Conservation (phyloP, 768 basidiomycete species). For the Sutorius australiensis region DNA sequence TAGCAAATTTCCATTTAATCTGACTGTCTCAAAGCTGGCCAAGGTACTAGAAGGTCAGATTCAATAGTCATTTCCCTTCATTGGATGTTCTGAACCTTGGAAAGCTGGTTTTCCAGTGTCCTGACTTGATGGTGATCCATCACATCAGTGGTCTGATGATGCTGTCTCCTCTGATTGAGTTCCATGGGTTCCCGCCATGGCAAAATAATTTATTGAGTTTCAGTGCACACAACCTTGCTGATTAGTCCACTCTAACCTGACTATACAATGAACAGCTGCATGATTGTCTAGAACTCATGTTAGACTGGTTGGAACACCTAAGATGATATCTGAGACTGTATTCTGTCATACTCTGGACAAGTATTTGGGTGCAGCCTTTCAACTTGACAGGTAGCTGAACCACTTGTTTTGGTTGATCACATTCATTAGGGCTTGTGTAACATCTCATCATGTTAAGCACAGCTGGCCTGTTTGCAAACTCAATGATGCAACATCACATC, state of each 20-base stretch:
- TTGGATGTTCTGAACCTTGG: constrained; percentile 34
- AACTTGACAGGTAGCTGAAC: constrained; percentile 61
- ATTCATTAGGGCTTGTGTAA: too few species aligned
- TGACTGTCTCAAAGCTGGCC: constrained; percentile 47
- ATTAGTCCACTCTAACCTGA: constrained; percentile 4
- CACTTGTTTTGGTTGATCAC: constrained; percentile 2
- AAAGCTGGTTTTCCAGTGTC: constrained; percentile 54
- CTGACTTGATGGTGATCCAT: constrained; percentile 78
- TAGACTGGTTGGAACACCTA: background rate
- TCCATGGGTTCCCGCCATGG: constrained; percentile 82
- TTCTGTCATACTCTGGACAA: constrained; percentile 73
- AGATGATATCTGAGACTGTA: constrained; percentile 46
- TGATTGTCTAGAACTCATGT: constrained; percentile 3
- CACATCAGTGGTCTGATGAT: constrained; percentile 40
- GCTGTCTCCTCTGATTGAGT: constrained; percentile 49
- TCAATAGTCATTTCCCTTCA: background rate
- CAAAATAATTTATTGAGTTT: constrained; percentile 80
- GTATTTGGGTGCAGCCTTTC: constrained; percentile 71
- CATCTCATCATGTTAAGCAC: constrained; percentile 26
- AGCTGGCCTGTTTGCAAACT: constrained; percentile 9
- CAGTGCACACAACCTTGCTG: constrained; percentile 46
- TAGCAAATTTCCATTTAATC: constrained; percentile 21
- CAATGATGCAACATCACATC: constrained; percentile 16
- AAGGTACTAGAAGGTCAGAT: constrained; percentile 56
- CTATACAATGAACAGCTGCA: constrained; percentile 15